Evolutionary conservation across 441 rosid species (phyloP), one percentile per base, ranked within the genome.

Genomic region (Erodium trifolium): DNA sequence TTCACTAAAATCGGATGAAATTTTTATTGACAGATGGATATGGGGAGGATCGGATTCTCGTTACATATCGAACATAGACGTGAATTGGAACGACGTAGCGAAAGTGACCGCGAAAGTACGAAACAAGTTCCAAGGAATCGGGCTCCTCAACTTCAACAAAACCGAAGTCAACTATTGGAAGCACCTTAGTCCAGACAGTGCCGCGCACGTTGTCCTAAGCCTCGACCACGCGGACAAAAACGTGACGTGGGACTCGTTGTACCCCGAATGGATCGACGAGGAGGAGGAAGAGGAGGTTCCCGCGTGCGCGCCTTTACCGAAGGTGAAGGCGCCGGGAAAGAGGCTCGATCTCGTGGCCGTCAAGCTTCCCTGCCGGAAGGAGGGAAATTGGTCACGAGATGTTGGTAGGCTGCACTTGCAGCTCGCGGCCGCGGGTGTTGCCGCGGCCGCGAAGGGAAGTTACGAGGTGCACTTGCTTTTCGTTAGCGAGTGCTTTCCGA

Each of bases 181-280:
- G 78, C 83, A 81, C 31, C 83, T 83, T 65, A 62, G 75, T 18
- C 77, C 83, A 23, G 84, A 83, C 34, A 87, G 3, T 37, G 41
- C 79, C 19, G 76, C 72, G 7, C 84, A 82, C 18, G 73, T 37
- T 37, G 41, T 66, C 14, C 75, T 90, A 63, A 66, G 75, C 37
- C 59, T 93, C 9, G 84, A 87, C 45, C 66, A 80, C 59, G 91
- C 88, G 5, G 88, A 79, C 13, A 77, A 68, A 41, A 83, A 86
- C 47, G 68, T 91, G 65, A 76, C 80, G 72, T 93, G 97, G 97
- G 77, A 80, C 67, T 84, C 89, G 69, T 75, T 93, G 67, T 93
- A 91, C 73, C 98, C 97, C 0, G 97, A 93, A 72, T 93, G 97
- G 98, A 93, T 93, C 23, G 97, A 93, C 16, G 96, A 93, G 79